Evolutionary conservation across 2,329 filamentous ascomycete genomes (phyloP).

Genomic region (Coniochaeta ligniaria): DNA sequence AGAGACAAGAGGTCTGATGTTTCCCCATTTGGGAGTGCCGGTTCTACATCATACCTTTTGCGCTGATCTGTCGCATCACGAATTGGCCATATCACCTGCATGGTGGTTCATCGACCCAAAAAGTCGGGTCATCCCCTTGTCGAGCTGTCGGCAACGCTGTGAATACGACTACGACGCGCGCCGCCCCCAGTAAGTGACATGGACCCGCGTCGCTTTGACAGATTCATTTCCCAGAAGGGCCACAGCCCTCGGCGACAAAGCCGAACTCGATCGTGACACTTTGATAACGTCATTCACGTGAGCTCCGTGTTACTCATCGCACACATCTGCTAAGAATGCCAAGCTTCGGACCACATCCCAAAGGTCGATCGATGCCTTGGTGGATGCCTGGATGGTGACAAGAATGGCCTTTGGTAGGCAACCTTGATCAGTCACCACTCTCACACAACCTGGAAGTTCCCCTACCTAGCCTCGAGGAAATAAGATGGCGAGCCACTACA

Average conservation of each 20-base stretch:
- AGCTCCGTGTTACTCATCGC: not conserved
- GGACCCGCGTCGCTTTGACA: not conserved
- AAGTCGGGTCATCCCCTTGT: not conserved
- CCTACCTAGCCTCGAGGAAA: not conserved
- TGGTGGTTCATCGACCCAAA: not conserved
- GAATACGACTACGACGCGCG: not conserved
- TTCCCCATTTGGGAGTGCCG: too few species aligned
- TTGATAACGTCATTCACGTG: not conserved
- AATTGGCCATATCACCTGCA: not conserved
- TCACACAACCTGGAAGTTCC: not conserved
- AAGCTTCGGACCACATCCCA: not conserved
- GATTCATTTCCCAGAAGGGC: not conserved
- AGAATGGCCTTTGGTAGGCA: not conserved
- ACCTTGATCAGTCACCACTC: not conserved
- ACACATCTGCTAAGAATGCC: not conserved
- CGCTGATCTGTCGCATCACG: too few species aligned
- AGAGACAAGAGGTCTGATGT: too few species aligned
- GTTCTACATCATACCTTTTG: too few species aligned
- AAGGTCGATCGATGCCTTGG: not conserved
- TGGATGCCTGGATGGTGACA: not conserved
- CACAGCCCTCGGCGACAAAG: not conserved
- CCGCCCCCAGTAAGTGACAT: not conserved
- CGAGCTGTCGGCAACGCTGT: not conserved
- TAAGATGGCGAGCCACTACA: not conserved
- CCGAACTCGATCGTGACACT: not conserved